Base-by-base conservation (phyloP, 1,139 yeast species). In the Yamadazyma triangularis region DNA sequence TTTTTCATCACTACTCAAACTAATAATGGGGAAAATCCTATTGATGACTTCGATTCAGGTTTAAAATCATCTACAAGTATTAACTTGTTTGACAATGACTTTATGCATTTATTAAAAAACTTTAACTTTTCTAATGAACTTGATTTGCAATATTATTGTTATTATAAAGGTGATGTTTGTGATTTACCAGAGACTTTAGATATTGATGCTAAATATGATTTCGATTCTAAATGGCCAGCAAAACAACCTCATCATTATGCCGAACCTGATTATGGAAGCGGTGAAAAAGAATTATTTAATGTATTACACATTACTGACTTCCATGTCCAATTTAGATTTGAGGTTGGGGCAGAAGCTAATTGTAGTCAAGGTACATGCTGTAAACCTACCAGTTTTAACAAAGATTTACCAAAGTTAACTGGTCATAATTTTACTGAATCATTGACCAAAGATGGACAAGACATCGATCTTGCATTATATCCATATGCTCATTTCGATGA, bases 291-390 rank as follows among this genome's bases (percentile, higher is more conserved):
- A 12, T 41, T 40, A 7, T 75, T 79, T 53, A 75, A 77, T 38
- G 87, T 78, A n/a, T 58, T 79, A 37, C 88, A 80, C 45, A 45
- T 80, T 16, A 70, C 78, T 18, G 88, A 80, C 48, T 73, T 79
- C 56, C 88, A 80, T 48, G 54, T 77, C 29, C 75, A 78, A 47
- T 55, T 70, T 32, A 69, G 77, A 37, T 80, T 77, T 51, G 52
- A 64, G 3, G 60, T 71, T 11, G 84, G 83, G 13, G 50, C 77
- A 4, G 86, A 79, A 48, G 74, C 75, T 11, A 77, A 79, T 45
- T 79, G 87, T 53, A 53, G 78, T 4, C 51, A 55, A 19, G 49
- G 56, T 10, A 62, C 72, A 56, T 76, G 81, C 49, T 76, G 82
- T 50, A 55, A 65, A 34, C 64, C 64, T 0, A 66, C 55, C 26